Evolutionary conservation across 768 basidiomycete genomes (phyloP).

Genomic region (Pleurotus sapidus): DNA sequence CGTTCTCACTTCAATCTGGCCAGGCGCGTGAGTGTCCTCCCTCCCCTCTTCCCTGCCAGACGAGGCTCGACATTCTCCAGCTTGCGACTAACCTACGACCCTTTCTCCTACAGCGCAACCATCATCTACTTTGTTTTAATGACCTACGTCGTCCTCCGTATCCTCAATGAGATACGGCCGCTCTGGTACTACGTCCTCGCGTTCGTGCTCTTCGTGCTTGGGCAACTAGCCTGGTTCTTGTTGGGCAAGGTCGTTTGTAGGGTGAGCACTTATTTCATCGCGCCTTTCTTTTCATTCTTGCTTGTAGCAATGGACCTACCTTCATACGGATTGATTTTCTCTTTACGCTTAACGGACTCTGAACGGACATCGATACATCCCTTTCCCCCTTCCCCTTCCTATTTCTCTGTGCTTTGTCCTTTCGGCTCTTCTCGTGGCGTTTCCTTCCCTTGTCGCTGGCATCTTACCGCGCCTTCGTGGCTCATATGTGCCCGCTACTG

Average conservation of each 20-base stretch:
- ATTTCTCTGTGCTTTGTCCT: no score
- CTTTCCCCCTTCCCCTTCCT: no score
- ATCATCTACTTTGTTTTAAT: conserved; percentile 73
- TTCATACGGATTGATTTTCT: no score
- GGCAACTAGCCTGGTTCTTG: conserved; percentile 83
- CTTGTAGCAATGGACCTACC: no score
- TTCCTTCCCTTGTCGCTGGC: no score
- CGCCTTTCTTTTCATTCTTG: no score
- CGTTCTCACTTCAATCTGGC: conserved; percentile 78
- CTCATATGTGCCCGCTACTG: not conserved
- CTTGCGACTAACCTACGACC: not conserved
- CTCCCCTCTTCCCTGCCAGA: not conserved
- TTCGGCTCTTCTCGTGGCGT: no score
- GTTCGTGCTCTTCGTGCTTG: conserved; percentile 73
- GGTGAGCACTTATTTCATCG: conserved; percentile 25
- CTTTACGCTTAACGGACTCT: no score
- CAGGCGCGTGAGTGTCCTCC: conserved; percentile 54
- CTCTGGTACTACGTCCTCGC: conserved; percentile 76
- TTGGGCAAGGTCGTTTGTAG: conserved; percentile 76
- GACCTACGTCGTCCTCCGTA: conserved; percentile 72
- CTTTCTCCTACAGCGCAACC: conserved; percentile 43
- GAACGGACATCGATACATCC: no score
- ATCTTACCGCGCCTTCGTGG: no score
- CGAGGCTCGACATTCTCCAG: not conserved
- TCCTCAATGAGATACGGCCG: conserved; percentile 79